Evolutionary conservation across 331 rosid genomes (phyloP), one percentile per base, ranked within the genome.

Genomic region (Saraca asoca): DNA sequence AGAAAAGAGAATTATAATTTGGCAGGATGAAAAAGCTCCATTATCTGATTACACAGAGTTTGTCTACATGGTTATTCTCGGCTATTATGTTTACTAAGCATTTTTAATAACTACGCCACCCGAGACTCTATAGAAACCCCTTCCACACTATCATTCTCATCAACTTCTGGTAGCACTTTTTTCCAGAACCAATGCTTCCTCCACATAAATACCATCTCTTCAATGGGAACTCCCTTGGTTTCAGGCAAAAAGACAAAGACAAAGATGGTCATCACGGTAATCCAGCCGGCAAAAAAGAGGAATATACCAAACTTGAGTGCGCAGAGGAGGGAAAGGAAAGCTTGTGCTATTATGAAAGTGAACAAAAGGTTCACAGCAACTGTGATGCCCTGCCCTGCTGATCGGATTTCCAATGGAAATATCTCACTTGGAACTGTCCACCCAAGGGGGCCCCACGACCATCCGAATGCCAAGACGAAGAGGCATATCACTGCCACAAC

Each of bases 401-500:
- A 91, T 58, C 97, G 69, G 19, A 78, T 88, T 63, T 91, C 94
- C 39, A 91, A 59, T 0, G 91, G 97, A 64, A 91, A 91, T 37
- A 91, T 84, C 81, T 91, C 97, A 55, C 97, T 91, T 12, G 97
- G 97, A 29, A 91, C 85, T 4, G 95, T 86, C 97, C 97, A 91
- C 8, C 97, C 97, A 1, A 91, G 81, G 2, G 95, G 95, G 5
- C 97, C 97, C 97, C 97, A 91, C 55, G 97, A 91, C 87, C 87
- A 91, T 44, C 94, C 94, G 33, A 91, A 91, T 16, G 95, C 95
- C 42, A 89, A 9, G 48, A 91, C 97, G 51, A 88, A 91, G 19
- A 88, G 81, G 79, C 95, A 86, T 45, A 91, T 71, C 77, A 88
- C 61, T 1, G 34, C 59, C 68, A 87, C 88, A 12, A 87, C 90